phyloP scores from a whole-genome alignment of 108 stramenopile genomes.

The Cyclotella baltica region DNA sequence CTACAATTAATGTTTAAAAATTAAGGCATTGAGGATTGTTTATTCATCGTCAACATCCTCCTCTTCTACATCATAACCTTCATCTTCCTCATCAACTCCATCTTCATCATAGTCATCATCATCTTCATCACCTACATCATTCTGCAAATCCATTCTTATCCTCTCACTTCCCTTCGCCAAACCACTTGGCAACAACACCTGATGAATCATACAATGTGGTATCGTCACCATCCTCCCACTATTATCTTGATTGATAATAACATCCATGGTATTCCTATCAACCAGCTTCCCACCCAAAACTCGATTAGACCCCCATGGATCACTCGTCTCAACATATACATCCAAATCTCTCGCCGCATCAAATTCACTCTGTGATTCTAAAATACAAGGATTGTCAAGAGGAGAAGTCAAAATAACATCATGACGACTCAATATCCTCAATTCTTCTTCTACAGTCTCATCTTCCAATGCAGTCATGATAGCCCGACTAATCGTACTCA shows the following conservation, averaged over 20 bases:
- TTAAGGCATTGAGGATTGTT: no score
- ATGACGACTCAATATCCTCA: conserved; percentile 73
- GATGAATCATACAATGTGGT: conserved; percentile 62
- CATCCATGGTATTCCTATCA: conserved; percentile 85
- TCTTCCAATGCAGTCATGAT: conserved; percentile 68
- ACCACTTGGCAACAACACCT: conserved; percentile 44
- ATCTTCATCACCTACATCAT: conserved; percentile 19
- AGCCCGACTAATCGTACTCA: conserved; percentile 68
- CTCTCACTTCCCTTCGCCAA: conserved; percentile 41
- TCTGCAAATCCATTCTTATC: conserved; percentile 21
- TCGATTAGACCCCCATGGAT: conserved; percentile 87
- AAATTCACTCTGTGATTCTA: conserved; percentile 86
- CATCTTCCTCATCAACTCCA: conserved; percentile 10
- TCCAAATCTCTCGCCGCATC: conserved; percentile 63
- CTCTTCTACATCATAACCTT: conserved; percentile 11
- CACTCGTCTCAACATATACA: conserved; percentile 79
- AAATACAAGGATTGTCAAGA: conserved; percentile 49
- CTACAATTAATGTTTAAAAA: no score
- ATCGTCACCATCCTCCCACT: conserved; percentile 88
- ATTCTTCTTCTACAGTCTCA: conserved; percentile 62
- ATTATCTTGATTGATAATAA: conserved; percentile 74
- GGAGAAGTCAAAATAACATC: conserved; percentile 79
- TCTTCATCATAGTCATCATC: conserved; percentile 14
- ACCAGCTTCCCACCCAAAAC: conserved; percentile 77
- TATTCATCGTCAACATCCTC: conserved; percentile 7